Percentiles rank a stretch among this genome's conserved stretches.
phyloP scores from a whole-genome alignment of 768 basidiomycete species.

The Rhodotorula diobovata region DNA sequence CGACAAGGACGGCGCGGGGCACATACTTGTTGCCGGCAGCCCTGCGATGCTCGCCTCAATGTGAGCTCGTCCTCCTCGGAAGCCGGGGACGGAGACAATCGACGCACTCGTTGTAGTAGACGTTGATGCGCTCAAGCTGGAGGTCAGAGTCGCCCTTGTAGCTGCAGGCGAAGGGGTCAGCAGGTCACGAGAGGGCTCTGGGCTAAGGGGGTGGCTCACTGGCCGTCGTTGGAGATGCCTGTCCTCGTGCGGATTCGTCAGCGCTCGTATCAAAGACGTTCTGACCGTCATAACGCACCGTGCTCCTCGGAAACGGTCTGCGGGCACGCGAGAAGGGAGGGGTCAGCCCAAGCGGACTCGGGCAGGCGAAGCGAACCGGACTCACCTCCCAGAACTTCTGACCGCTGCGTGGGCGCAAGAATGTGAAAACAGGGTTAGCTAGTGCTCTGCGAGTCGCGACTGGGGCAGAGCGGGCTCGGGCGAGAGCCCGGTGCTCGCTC shows the following conservation, averaged over 20 bases:
- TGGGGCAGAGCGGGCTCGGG: not conserved
- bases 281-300: too few relatives aligned
- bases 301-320: conserved; percentile 96
- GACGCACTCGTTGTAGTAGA: conserved; percentile 83
- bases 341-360: not conserved
- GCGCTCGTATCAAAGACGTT: too few relatives aligned
- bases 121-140: conserved; percentile 83
- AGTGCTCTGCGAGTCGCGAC: not conserved
- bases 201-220: not conserved
- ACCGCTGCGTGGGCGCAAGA: conserved; percentile 27
- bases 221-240: conserved; percentile 50
- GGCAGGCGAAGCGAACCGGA: not conserved
- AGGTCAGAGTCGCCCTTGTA: conserved; percentile 93
- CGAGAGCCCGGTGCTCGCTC: not conserved
- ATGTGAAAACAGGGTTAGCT: not conserved
- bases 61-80: not conserved
- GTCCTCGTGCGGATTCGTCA: not conserved
- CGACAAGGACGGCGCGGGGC: conserved; percentile 92
- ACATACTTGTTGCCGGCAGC: conserved; percentile 79
- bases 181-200: too few relatives aligned
- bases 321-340: conserved; percentile 13
- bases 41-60: too few relatives aligned
- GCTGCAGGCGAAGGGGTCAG: not conserved
- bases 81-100: conserved; percentile 54
- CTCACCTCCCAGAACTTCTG: conserved; percentile 50